Conservation (phyloP, 805 yeast genomes). For the Metschnikowia sp. region DNA sequence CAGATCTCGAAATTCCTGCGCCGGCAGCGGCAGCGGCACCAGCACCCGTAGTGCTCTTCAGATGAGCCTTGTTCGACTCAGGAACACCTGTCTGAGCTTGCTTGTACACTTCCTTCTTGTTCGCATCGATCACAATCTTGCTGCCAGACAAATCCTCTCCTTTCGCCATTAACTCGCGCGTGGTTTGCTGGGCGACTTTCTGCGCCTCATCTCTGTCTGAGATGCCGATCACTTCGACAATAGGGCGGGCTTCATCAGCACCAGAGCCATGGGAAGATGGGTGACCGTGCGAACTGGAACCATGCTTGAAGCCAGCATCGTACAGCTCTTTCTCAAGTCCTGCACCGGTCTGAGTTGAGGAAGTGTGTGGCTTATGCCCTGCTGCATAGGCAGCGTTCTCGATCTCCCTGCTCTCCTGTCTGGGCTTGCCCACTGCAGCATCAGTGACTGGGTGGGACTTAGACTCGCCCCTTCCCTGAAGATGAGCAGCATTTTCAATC, state of each 20-base stretch:
- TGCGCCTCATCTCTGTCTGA: conserved; percentile 28
- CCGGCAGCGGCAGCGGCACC: not conserved
- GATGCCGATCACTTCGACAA: conserved; percentile 36
- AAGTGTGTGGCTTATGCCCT: not conserved
- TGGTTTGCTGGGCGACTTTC: conserved; percentile 29
- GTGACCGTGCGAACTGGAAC: not conserved
- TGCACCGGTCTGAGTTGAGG: not conserved
- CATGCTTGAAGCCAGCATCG: conserved; percentile 1
- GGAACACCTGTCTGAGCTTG: not conserved
- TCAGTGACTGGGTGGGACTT: not conserved
- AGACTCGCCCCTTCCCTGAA: too few species aligned
- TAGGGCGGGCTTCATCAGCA: conserved; percentile 4
- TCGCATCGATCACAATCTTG: conserved; percentile 32
- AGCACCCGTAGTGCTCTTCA: not conserved
- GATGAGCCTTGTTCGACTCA: not conserved
- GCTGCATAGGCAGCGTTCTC: conserved; percentile 13
- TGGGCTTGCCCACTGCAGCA: conserved; percentile 2
- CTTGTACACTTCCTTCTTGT: conserved; percentile 31
- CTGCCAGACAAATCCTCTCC: conserved; percentile 34
- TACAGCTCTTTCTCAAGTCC: conserved; percentile 3
- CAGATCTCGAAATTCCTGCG: not conserved
- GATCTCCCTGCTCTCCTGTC: conserved; percentile 10
- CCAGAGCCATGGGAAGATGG: not conserved
- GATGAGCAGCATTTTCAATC: conserved; percentile 1
- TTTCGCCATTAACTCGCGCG: conserved; percentile 26